phyloP scores from a whole-genome alignment of 1,284 basidiomycete species.

The Apiotrichum veenhuisii region DNA sequence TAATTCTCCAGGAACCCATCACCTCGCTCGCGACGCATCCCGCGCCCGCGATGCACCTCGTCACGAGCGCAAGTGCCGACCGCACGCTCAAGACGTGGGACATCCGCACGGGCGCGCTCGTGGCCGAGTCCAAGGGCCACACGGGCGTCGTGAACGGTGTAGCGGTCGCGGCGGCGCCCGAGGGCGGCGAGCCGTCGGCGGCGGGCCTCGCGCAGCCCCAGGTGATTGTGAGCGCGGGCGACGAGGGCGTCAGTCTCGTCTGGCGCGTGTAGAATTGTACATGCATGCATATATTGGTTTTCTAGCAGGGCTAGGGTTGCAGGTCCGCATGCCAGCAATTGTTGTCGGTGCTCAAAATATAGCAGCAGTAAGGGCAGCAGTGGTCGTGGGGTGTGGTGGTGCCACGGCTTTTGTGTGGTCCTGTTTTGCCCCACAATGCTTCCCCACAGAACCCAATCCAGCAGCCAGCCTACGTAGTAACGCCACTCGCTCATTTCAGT shows the following conservation, averaged over 20 bases:
- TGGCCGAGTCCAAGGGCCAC: constrained; percentile 82
- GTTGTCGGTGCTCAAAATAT: no score
- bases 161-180: constrained; percentile 56
- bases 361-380: no score
- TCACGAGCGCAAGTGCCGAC: constrained; percentile 83
- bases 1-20: constrained; percentile 64
- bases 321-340: no score
- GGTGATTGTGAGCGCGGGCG: constrained; percentile 75
- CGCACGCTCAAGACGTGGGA: constrained; percentile 88
- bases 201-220: constrained; percentile 25
- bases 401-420: neutral
- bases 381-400: neutral
- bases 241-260: constrained; percentile 77
- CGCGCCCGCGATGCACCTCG: constrained; percentile 61
- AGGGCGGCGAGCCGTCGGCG: constrained; percentile 39
- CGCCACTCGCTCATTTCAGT: no score
- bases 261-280: constrained; percentile 47
- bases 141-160: constrained; percentile 73
- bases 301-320: neutral
- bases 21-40: constrained; percentile 74
- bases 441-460: neutral
- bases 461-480: no score
- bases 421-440: neutral
- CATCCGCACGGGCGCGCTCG: constrained; percentile 71
- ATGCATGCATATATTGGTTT: constrained; percentile 2